A percentile compares a stretch with the other conserved stretches of the same genome.
Evolutionary conservation across 2,329 filamentous ascomycete species (phyloP).

Genomic region (Diaporthe amygdali): DNA sequence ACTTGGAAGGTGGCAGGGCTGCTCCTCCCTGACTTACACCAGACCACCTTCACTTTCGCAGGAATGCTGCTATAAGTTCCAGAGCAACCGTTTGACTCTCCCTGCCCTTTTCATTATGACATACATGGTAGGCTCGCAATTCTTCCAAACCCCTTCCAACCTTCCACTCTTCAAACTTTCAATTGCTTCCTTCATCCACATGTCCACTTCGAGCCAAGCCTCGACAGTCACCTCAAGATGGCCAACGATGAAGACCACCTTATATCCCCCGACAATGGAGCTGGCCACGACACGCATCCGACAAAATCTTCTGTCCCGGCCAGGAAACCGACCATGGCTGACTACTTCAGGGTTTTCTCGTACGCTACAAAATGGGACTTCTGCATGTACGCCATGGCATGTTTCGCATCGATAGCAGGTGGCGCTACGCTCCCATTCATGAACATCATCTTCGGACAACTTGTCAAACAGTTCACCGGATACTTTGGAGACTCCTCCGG

Average conservation of each 20-base stretch:
- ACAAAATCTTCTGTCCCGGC: not conserved
- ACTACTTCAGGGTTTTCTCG: slow-evolving; percentile 56
- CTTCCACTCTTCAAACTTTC: not conserved
- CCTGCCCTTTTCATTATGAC: no score
- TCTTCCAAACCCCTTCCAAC: no score
- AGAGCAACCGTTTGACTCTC: not conserved
- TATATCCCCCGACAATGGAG: not conserved
- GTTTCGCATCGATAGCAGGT: slow-evolving; percentile 55
- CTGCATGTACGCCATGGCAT: slow-evolving; percentile 49
- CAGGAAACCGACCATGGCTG: slow-evolving; percentile 26
- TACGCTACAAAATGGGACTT: slow-evolving; percentile 60
- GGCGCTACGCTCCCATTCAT: slow-evolving; percentile 63
- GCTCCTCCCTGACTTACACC: not conserved
- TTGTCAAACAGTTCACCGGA: slow-evolving; percentile 49
- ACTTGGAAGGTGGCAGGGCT: not conserved
- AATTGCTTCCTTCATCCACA: not conserved
- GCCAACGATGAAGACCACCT: not conserved
- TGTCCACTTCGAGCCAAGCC: not conserved
- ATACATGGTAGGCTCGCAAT: no score
- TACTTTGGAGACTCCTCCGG: slow-evolving; percentile 28
- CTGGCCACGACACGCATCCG: not conserved
- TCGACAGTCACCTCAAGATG: not conserved
- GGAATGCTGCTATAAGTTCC: not conserved
- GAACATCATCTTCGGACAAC: slow-evolving; percentile 63
- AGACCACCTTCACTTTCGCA: not conserved